A percentile compares a stretch with the other conserved stretches of the same genome.
phyloP scores from a whole-genome alignment of 345 rosid genomes.

The Abelmoschus esculentus region DNA sequence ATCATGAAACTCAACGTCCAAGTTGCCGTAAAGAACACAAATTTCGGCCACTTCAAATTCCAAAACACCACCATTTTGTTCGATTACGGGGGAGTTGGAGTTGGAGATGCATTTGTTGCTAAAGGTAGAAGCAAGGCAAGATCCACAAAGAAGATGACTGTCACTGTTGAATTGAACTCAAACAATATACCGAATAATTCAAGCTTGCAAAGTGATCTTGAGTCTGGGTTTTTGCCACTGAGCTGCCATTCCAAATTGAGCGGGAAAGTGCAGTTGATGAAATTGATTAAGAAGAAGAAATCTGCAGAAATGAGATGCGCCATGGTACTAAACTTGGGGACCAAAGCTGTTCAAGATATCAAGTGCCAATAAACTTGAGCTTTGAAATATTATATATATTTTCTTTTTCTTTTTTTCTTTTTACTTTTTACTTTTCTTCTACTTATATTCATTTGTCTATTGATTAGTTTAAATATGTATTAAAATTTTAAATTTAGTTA shows the following conservation, averaged over 20 bases:
- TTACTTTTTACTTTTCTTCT: too few species aligned
- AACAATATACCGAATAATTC: neutral
- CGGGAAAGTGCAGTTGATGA: neutral
- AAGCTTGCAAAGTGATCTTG: neutral
- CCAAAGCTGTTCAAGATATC: neutral
- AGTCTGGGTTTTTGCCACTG: neutral
- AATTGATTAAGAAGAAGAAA: neutral
- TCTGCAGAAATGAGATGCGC: neutral
- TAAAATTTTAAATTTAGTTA: too few species aligned
- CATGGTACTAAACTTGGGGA: neutral
- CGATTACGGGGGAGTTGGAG: neutral
- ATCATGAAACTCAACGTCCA: neutral
- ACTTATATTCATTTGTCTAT: too few species aligned
- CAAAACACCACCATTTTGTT: neutral
- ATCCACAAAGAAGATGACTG: neutral
- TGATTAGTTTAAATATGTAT: too few species aligned
- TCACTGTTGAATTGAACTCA: neutral
- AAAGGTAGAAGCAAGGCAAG: neutral
- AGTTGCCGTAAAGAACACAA: neutral
- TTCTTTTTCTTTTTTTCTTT: too few species aligned
- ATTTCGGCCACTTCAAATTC: neutral
- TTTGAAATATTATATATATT: too few species aligned
- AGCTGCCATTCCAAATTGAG: neutral
- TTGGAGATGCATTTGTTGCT: neutral
- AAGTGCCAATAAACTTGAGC: neutral